Base-by-base conservation (phyloP, 768 basidiomycete genomes). In the Hygrocybe punicea region DNA sequence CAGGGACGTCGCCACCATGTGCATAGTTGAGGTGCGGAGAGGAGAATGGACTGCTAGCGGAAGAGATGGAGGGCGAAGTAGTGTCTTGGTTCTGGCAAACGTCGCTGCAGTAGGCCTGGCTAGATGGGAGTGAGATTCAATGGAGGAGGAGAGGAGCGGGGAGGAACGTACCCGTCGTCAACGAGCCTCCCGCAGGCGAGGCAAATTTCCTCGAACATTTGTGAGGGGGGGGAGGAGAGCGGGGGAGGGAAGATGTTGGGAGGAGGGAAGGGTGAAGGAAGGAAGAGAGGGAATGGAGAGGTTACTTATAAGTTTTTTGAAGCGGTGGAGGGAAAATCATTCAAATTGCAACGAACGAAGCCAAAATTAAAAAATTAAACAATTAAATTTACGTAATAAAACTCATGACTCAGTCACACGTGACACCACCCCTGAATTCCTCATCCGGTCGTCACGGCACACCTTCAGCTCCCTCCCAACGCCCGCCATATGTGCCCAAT, bases 161-260 rank as follows among this genome's bases (percentile, higher is more conserved):
- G 61, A 48, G 57, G 54, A 61, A 72, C 79, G 60, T 76, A 87
- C 86, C 80, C 82, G 70, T 80, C 82, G 60, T 70, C 68, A 63
- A 88, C 78, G 54, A 81, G 81, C 70, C 81, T 84, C 53, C 87
- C 85, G 67, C 89, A 91, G 53, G 80, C 74, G 56, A 91, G 78
- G 68, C 89, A 91, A 65, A 85, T 78, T 77, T 89, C 87, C 79
- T 88, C 84, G 71, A 87, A 89, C 88, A 90, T 91, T 57, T 62
- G 51, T 50, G 56, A 44, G 56, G 54, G 23, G 53, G 60, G 11
- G 40, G 54, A 25, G 36, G 55, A 37, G 19, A 54, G 24, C 24
- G 57, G 50, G 57, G 33, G 57, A 51, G 55, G 16, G 55, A 24
- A 51, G 46, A 53, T 60, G 59, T 51, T 52, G 56, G 50, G 45